A percentile compares a stretch with the other conserved stretches of the same genome.
Conservation (phyloP, 805 yeast genomes). For the Starmerella geochares region DNA sequence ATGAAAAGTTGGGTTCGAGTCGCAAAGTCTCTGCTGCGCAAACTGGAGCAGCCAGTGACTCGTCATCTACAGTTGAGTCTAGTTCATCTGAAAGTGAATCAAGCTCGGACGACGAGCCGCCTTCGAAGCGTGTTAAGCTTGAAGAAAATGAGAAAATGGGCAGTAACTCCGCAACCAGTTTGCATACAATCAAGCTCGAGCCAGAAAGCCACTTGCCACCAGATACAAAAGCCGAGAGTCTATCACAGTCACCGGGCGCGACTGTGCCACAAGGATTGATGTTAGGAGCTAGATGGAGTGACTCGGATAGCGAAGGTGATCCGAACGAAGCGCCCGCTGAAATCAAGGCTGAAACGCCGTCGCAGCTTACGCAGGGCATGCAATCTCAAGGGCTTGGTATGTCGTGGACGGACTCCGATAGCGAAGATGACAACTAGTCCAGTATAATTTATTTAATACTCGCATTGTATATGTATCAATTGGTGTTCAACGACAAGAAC, state of each 20-base stretch:
- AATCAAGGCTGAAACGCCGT: neutral
- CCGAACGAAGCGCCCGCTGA: neutral
- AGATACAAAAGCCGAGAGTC: neutral
- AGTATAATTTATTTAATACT: neutral
- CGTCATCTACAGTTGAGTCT: neutral
- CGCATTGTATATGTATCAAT: neutral
- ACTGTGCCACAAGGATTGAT: conserved; percentile 11
- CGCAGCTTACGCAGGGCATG: no score
- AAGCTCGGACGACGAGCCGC: neutral
- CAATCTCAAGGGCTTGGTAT: neutral
- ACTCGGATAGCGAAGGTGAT: conserved; percentile 1
- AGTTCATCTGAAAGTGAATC: neutral
- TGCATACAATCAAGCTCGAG: neutral
- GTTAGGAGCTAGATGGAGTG: conserved; percentile 12
- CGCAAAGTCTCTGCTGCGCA: no score
- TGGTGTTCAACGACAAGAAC: conserved; percentile 68
- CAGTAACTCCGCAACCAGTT: no score
- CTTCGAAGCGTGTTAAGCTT: neutral
- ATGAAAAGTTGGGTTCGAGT: no score
- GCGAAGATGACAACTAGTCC: neutral
- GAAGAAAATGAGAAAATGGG: no score
- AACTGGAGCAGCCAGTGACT: neutral
- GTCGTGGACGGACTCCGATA: neutral
- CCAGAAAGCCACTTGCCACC: neutral
- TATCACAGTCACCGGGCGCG: neutral